Conservation (phyloP, 1,284 basidiomycete genomes). For the Hypsizygus ulmarius region DNA sequence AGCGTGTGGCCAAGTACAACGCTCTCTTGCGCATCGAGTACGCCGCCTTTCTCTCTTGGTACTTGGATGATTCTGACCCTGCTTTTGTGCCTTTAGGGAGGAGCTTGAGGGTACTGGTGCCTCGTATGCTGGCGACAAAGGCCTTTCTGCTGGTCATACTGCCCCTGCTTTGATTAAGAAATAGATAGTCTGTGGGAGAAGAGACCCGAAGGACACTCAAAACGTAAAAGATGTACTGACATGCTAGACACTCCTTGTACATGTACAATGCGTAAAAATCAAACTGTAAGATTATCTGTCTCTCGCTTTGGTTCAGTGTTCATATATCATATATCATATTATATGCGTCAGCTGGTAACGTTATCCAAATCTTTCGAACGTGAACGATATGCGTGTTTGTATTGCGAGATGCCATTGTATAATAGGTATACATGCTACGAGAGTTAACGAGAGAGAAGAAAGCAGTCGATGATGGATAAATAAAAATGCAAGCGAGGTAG, state of each 20-base stretch:
- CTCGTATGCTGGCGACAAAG: conserved; percentile 76
- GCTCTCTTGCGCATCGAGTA: conserved; percentile 88
- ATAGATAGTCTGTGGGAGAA: conserved; percentile 29
- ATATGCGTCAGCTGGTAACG: too few relatives aligned
- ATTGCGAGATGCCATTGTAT: neutral
- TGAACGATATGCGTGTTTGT: neutral
- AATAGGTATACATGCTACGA: conserved; percentile 11
- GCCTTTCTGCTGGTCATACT: conserved; percentile 73
- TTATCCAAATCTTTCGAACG: too few relatives aligned
- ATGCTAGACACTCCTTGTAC: conserved; percentile 9
- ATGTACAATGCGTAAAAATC: conserved; percentile 13
- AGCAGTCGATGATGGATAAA: conserved; percentile 2
- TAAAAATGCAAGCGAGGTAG: neutral
- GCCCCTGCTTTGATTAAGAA: conserved; percentile 76
- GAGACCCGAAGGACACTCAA: conserved; percentile 11
- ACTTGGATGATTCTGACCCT: conserved; percentile 4
- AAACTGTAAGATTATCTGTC: conserved; percentile 14
- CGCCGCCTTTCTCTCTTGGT: conserved; percentile 31
- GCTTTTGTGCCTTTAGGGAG: conserved; percentile 51
- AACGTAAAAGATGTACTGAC: conserved; percentile 9
- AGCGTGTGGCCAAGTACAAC: conserved; percentile 95
- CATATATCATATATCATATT: too few relatives aligned
- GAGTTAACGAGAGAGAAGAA: conserved; percentile 4
- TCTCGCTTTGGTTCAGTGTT: neutral
- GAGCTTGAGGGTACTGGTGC: conserved; percentile 64